These are phyloP conservation scores for Mortierella hygrophila DNA, from an alignment of 192 early-diverging fungal genomes.

Conservation along the genomic window DNA sequence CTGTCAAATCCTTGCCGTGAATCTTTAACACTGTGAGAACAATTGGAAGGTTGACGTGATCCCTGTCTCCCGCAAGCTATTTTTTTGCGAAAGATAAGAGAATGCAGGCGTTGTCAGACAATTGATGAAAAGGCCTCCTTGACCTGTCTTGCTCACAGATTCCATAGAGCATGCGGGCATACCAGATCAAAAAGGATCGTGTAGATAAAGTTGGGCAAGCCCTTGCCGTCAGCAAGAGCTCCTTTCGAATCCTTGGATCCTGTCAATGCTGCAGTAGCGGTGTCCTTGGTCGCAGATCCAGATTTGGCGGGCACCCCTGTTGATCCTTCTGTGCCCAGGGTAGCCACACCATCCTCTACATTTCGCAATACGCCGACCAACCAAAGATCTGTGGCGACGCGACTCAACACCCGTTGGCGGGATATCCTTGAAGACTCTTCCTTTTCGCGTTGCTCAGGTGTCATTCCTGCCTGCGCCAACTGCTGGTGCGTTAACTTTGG, in stretches of 20 bases:
- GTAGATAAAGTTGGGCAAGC: conserved; percentile 64
- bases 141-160: not conserved
- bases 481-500: conserved; percentile 61
- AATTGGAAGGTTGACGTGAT: conserved; percentile 68
- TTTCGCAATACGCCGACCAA: conserved; percentile 80
- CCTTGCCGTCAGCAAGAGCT: conserved; percentile 36
- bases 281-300: conserved; percentile 62
- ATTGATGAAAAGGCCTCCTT: not conserved
- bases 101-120: not conserved
- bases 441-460: conserved; percentile 86
- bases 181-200: conserved; percentile 66
- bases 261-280: conserved; percentile 60
- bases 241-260: conserved; percentile 31
- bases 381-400: conserved; percentile 87
- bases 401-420: conserved; percentile 74
- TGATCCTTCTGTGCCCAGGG: conserved; percentile 55
- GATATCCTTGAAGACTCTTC: conserved; percentile 81
- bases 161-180: not conserved
- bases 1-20: conserved; percentile 65
- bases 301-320: conserved; percentile 43
- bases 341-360: conserved; percentile 71
- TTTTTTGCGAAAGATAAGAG: not conserved
- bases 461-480: conserved; percentile 64
- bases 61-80: conserved; percentile 61
- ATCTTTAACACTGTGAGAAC: conserved; percentile 67